Evolutionary conservation across 1,284 basidiomycete genomes (phyloP).

Genomic region (Somion occarium): DNA sequence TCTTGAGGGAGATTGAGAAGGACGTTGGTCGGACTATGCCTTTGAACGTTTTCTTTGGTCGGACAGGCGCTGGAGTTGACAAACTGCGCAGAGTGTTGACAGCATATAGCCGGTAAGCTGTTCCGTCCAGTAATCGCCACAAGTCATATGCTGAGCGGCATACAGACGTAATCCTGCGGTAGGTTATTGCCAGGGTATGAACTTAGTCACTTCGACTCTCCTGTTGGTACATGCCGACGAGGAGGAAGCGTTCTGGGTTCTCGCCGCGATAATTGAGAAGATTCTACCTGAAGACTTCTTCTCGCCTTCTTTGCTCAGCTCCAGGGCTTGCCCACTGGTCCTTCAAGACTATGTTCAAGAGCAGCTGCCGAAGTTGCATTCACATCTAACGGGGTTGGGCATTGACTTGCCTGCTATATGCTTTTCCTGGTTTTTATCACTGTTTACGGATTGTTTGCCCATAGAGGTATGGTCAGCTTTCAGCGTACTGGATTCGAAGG

Average conservation of each 20-base stretch:
- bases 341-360: slow-evolving; percentile 84
- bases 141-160: no score
- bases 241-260: slow-evolving; percentile 97
- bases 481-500: slow-evolving; percentile 1
- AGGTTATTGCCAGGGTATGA: slow-evolving; percentile 94
- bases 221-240: slow-evolving; percentile 90
- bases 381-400: slow-evolving; percentile 75
- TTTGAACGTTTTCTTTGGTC: slow-evolving; percentile 94
- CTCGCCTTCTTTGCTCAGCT: slow-evolving; percentile 79
- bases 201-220: slow-evolving; percentile 90
- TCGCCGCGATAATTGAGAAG: slow-evolving; percentile 84
- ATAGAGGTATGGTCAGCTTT: slow-evolving; percentile 65
- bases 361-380: slow-evolving; percentile 68
- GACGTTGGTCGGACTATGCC: slow-evolving; percentile 95
- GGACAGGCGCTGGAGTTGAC: slow-evolving; percentile 89
- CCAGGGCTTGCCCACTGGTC: slow-evolving; percentile 91
- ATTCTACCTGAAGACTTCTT: slow-evolving; percentile 84
- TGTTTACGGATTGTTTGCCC: slow-evolving; percentile 95
- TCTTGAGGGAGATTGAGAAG: slow-evolving; percentile 88
- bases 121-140: no score
- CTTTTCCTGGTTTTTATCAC: slow-evolving; percentile 96
- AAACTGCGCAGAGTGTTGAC: slow-evolving; percentile 87
- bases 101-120: slow-evolving; percentile 83
- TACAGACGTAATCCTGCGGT: slow-evolving; percentile 78
- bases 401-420: slow-evolving; percentile 93